These are phyloP conservation scores for Ganoderma lucidum DNA, from an alignment of 1,284 basidiomycete species.

Conservation along the genomic window DNA sequence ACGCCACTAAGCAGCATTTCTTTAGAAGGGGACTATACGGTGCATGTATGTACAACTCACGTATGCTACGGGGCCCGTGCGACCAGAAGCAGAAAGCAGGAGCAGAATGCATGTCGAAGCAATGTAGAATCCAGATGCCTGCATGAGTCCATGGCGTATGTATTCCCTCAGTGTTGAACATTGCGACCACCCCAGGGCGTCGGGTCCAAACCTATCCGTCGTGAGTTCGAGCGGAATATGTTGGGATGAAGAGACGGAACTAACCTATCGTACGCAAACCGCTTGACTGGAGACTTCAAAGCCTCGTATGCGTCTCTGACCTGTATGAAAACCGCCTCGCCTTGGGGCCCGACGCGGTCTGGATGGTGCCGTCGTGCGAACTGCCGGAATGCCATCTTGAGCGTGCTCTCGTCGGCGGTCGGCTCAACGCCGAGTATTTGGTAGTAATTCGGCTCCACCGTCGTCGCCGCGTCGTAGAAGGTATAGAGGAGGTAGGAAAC, in stretches of 20 bases:
- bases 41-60: conserved; percentile 53
- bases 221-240: conserved; percentile 10
- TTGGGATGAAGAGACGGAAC: conserved; percentile 26
- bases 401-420: conserved; percentile 66
- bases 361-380: conserved; percentile 84
- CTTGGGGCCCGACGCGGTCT: conserved; percentile 74
- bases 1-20: conserved; percentile 69
- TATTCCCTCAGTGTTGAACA: conserved; percentile 77
- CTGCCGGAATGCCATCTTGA: conserved; percentile 77
- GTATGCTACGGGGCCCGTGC: conserved; percentile 66
- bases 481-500: conserved; percentile 76
- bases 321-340: conserved; percentile 74
- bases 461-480: conserved; percentile 60
- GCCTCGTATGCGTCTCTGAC: conserved; percentile 84
- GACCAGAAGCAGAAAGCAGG: conserved; percentile 69
- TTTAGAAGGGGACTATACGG: conserved; percentile 5
- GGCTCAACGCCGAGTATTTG: conserved; percentile 72
- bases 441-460: conserved; percentile 77
- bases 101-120: conserved; percentile 67
- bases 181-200: conserved; percentile 71
- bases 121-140: conserved; percentile 78
- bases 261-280: conserved; percentile 88
- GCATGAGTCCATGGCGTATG: conserved; percentile 71
- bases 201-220: conserved; percentile 74
- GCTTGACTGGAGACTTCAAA: conserved; percentile 77